Conservation (phyloP, 345 rosid species). For the Populus ilicifolia region DNA sequence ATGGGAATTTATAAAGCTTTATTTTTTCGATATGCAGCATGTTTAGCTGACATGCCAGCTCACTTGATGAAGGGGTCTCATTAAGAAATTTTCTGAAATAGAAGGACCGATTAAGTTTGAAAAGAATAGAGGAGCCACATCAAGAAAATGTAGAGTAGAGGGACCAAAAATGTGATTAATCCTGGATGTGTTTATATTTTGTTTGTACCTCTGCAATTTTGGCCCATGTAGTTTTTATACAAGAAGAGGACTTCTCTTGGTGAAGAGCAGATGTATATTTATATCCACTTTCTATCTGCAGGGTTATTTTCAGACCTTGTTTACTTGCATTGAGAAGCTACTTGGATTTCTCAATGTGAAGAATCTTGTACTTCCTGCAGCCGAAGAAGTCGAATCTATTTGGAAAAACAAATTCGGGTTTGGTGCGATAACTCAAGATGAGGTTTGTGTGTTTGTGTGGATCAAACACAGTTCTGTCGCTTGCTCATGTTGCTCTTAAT, state of each 20-base stretch:
- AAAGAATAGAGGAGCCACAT: no score
- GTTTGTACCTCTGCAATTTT: neutral
- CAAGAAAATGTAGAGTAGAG: no score
- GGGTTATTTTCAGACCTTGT: conserved; percentile 88
- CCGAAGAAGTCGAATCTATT: conserved; percentile 81
- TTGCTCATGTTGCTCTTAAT: neutral
- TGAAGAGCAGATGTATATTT: neutral
- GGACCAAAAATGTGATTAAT: no score
- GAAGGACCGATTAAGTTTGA: no score
- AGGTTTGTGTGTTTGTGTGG: conserved; percentile 34
- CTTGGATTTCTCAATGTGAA: conserved; percentile 61
- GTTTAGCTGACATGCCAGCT: no score
- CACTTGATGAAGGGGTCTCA: no score
- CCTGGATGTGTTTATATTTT: neutral
- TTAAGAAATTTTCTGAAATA: no score
- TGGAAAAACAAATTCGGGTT: conserved; percentile 88
- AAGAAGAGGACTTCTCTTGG: neutral
- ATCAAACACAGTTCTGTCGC: no score
- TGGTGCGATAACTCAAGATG: conserved; percentile 48
- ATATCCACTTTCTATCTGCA: conserved; percentile 19
- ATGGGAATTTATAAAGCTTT: no score
- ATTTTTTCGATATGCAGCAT: no score
- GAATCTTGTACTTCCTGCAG: conserved; percentile 77
- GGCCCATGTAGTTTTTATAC: neutral
- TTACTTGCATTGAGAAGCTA: conserved; percentile 67